Conservation (phyloP, 78 protist species). For the Protostelium mycophagum region DNA sequence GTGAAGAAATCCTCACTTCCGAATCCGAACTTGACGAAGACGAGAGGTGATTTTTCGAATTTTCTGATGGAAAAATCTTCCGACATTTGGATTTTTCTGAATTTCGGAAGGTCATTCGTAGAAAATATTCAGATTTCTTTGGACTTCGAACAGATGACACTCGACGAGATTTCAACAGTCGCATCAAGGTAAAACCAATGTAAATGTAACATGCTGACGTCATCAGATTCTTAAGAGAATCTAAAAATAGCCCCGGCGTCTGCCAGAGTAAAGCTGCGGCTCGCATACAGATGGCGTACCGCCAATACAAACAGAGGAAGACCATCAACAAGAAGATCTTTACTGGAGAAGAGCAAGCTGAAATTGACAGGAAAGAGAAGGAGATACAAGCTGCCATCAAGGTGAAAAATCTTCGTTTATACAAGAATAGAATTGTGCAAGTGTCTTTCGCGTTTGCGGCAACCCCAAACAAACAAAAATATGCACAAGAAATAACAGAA, state of each 20-base stretch:
- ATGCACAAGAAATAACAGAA: too few species aligned
- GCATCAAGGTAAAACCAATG: too few species aligned
- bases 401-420: too few species aligned
- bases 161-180: not conserved
- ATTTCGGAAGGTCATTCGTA: not conserved
- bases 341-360: not conserved
- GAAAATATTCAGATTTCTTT: not conserved
- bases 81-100: too few species aligned
- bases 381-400: not conserved
- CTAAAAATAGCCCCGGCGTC: not conserved
- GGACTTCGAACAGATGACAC: not conserved
- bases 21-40: not conserved
- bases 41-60: not conserved
- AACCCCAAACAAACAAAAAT: too few species aligned
- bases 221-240: not conserved
- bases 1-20: not conserved
- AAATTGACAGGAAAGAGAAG: not conserved
- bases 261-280: not conserved
- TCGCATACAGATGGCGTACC: not conserved
- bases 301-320: not conserved
- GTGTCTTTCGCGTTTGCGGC: too few species aligned
- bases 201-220: too few species aligned
- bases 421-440: too few species aligned
- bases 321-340: not conserved
- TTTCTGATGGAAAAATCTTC: not conserved